Evolutionary conservation across 2,329 filamentous ascomycete genomes (phyloP), one percentile per base, ranked within the genome.

Genomic region (Penicillium sp.): DNA sequence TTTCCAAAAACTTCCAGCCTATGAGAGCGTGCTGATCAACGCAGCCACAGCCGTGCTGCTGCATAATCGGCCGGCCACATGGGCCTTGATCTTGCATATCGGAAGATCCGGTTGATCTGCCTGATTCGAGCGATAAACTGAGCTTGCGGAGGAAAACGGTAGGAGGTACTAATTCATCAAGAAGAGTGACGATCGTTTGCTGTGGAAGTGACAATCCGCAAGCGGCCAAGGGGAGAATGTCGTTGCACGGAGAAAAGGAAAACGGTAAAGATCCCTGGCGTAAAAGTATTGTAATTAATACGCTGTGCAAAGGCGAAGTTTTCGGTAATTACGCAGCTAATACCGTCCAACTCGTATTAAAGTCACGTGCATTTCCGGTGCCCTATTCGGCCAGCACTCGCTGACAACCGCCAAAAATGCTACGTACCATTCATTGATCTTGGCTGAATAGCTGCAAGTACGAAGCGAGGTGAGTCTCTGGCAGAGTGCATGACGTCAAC

Each of bases 21-120:
- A 33, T 28, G 18, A 9, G 20, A 48, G 18, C 23, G 33, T n/a
- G 33, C 23, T 47, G 18, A 26, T 30, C 21, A n/a, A 24, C 21
- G 30, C 46, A 55, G 52, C 45, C 52, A 48, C 33, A 48, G 43
- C 45, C 52, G 45, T 54, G 43, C 8, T 14, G 42, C 38, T 38
- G 42, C 51, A 53, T 47, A 38, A 24, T 53, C 42, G 24, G 20
- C 43, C 28, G 26, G 20, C 52, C 52, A 54, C 52, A 54, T 54
- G 52, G 52, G 30, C n/a, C 35, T 45, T 9, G 21, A 38, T 33
- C 50, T 52, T 20, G 46, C 28, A 53, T 53, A 42, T 46, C 50
- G 51, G 42, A 18, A 38, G 6, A 28, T 20, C 12, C 30, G 23
- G 23, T 16, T 12, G 16, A 54, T 47, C 35, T 40, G n/a, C 35